Percentiles rank a stretch among this genome's conserved stretches.
Conservation (phyloP, 2,329 filamentous ascomycete genomes). For the Coleophoma cylindrospora region DNA sequence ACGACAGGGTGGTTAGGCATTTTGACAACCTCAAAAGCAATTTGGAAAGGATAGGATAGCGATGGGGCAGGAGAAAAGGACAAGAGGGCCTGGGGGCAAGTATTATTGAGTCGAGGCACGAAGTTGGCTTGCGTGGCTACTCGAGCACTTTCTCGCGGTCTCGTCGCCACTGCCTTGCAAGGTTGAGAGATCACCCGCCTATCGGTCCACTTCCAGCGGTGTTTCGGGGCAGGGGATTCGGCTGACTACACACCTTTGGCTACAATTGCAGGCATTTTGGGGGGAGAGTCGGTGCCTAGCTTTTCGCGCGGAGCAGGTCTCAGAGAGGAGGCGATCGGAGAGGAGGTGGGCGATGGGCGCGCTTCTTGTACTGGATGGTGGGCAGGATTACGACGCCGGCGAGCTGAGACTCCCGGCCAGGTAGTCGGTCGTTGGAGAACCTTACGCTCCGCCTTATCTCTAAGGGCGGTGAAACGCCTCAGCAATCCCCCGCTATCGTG, state of each 20-base stretch:
- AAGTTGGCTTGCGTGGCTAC: conserved; percentile 6
- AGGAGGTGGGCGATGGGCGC: not conserved
- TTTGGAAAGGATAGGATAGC: not conserved
- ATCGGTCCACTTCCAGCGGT: conserved; percentile 5
- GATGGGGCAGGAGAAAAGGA: not conserved
- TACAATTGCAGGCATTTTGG: conserved; percentile 21
- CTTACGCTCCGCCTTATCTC: too few species aligned
- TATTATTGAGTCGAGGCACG: conserved; percentile 3
- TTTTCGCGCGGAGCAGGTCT: not conserved
- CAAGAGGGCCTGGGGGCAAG: not conserved
- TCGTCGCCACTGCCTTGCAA: conserved; percentile 6
- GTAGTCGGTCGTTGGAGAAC: too few species aligned
- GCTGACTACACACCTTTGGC: conserved; percentile 24
- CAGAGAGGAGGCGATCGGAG: not conserved
- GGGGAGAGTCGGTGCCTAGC: conserved; percentile 2
- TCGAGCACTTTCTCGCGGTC: not conserved
- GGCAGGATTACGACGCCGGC: too few species aligned
- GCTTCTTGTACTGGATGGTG: too few species aligned
- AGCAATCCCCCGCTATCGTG: too few species aligned
- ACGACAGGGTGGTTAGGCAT: conserved; percentile 26
- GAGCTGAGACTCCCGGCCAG: too few species aligned
- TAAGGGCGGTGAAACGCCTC: too few species aligned
- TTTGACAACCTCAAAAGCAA: conserved; percentile 7
- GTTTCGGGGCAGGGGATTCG: conserved; percentile 1
- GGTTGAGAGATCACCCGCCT: conserved; percentile 7